Evolutionary conservation across 1,284 basidiomycete genomes (phyloP), one percentile per base, ranked within the genome.

Genomic region (Thelephora terrestris): DNA sequence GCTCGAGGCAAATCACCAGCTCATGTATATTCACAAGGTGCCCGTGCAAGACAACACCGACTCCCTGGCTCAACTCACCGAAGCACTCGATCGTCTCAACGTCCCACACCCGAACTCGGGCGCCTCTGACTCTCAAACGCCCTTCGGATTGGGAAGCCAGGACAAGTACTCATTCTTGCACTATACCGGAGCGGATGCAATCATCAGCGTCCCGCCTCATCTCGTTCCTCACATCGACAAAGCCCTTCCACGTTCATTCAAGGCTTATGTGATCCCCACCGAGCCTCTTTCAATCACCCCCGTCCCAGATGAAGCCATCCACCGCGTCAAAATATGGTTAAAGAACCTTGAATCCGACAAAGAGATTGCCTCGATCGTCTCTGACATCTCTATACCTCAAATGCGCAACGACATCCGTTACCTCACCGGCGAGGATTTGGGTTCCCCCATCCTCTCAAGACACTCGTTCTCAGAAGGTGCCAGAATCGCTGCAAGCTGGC

Each of bases 401-500:
- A 78, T 93, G 66, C 69, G 71, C 48, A 70, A 75, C 42, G 83
- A 89, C 62, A 74, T 92, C 39, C 75, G 79, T 44, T 91, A 78
- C 62, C 76, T 94, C 50, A 91, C 90, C 1, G 90, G 90, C 48
- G 91, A 93, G 64, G 81, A 82, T 54, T 70, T 64, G 18, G 58
- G 68, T 34, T 83, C 81, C 3, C 71, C 70, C 12, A 86, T 92
- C 52, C 58, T 79, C 27, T 82, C 80, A 1, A 73, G 91, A 14
- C 87, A 92, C 59, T 87, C 85, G 6, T 93, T 92, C 65, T 71
- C 82, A 0, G 55, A 68, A 2, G 89, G 86, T 4, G 79, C 85
- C 4, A 63, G 71, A 6, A 66, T 73, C 16, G 90, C 91, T 17
- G 87, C 87, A 1, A 61, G 71, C 12, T 94, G 87, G 87, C 71